These are phyloP conservation scores for Pisolithus microcarpus DNA, from an alignment of 768 basidiomycete species.

Conservation along the genomic window DNA sequence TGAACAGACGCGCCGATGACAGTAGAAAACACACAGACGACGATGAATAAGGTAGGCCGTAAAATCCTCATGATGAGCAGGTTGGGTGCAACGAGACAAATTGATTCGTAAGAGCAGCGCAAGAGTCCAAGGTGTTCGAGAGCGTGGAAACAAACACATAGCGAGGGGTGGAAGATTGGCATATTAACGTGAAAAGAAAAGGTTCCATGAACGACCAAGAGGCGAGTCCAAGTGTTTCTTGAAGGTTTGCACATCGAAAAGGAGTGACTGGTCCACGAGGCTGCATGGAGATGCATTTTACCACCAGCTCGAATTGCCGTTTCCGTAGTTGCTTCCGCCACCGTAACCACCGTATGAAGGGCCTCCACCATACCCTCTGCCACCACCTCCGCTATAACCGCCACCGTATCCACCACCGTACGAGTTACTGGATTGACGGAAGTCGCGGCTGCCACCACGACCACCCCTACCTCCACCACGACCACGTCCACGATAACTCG, in stretches of 20 bases:
- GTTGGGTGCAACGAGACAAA: constrained; percentile 44
- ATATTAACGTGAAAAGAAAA: constrained; percentile 10
- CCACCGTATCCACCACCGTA: constrained; percentile 30
- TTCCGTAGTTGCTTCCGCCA: constrained; percentile 21
- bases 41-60: constrained; percentile 34
- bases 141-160: constrained; percentile 19
- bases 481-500: constrained; percentile 48
- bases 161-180: constrained; percentile 10
- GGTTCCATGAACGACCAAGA: constrained; percentile 18
- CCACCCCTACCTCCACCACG: constrained; percentile 43
- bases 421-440: constrained; percentile 22
- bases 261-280: constrained; percentile 8
- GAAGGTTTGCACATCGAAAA: constrained; percentile 7
- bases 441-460: constrained; percentile 33
- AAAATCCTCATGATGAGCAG: constrained; percentile 41
- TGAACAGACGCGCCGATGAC: constrained; percentile 24
- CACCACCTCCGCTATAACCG: constrained; percentile 29
- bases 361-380: constrained; percentile 40
- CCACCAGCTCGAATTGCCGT: constrained; percentile 42
- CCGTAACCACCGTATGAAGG: constrained; percentile 15
- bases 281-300: constrained; percentile 19
- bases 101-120: constrained; percentile 60
- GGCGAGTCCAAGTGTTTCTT: constrained; percentile 11
- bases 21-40: constrained; percentile 33
- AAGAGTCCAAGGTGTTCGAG: constrained; percentile 32